phyloP scores from a whole-genome alignment of 148 eudicot genomes.

The Chenopodium formosanum region DNA sequence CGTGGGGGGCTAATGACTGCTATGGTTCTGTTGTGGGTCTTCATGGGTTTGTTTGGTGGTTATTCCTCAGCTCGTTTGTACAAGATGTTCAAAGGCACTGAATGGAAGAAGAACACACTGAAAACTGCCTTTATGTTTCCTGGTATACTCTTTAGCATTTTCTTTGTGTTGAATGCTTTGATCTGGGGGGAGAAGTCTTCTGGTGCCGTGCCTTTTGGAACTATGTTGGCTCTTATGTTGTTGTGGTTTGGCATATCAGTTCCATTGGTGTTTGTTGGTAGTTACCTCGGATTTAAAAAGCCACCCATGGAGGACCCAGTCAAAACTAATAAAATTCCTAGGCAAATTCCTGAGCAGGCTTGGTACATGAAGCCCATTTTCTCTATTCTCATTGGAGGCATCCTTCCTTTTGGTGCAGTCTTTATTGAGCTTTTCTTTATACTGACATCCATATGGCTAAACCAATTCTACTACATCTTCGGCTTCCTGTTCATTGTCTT shows the following conservation, averaged over 20 bases:
- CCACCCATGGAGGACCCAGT: conserved; percentile 49
- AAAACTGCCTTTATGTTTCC: conserved; percentile 57
- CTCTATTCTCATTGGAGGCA: conserved; percentile 54
- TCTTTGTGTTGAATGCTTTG: conserved; percentile 42
- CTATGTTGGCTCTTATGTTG: conserved; percentile 49
- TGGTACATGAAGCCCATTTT: conserved; percentile 57
- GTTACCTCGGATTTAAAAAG: conserved; percentile 50
- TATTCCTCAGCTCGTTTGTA: conserved; percentile 55
- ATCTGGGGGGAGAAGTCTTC: conserved; percentile 59
- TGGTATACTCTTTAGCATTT: conserved; percentile 41
- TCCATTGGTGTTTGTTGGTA: conserved; percentile 50
- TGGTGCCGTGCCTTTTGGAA: conserved; percentile 54
- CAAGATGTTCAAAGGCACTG: conserved; percentile 57
- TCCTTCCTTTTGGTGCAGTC: conserved; percentile 52
- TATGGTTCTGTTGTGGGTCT: conserved; percentile 58
- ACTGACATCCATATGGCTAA: conserved; percentile 54
- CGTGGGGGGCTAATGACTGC: conserved; percentile 65
- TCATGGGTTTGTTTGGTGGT: conserved; percentile 53
- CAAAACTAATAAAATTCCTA: conserved; percentile 49
- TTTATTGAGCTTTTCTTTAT: conserved; percentile 57
- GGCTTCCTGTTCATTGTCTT: conserved; percentile 53
- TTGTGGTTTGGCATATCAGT: conserved; percentile 55
- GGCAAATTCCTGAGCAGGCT: conserved; percentile 50
- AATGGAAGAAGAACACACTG: conserved; percentile 48
- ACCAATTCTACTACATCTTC: conserved; percentile 60